These are phyloP conservation scores for Russula lepida DNA, from an alignment of 768 basidiomycete species.

Conservation along the genomic window DNA sequence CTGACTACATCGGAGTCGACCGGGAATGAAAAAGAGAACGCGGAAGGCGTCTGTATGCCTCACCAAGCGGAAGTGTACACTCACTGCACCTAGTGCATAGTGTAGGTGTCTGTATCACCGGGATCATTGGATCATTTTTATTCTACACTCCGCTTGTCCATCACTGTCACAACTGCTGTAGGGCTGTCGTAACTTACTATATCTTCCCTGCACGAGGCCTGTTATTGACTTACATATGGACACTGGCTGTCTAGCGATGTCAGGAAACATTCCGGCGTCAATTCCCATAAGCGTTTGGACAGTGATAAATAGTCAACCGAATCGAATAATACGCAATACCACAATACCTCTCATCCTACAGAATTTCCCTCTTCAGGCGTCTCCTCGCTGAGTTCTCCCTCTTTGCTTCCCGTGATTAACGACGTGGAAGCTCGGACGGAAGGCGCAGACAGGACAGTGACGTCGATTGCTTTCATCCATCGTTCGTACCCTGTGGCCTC, in stretches of 20 bases:
- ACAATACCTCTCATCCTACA: not conserved
- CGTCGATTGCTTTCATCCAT: not conserved
- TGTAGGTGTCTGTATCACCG: not conserved
- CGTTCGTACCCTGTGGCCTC: not conserved
- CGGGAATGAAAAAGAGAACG: not conserved
- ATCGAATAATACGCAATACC: not conserved
- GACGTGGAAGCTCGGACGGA: not conserved
- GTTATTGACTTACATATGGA: not conserved
- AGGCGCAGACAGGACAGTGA: not conserved
- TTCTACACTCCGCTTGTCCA: not conserved
- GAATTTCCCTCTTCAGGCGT: not conserved
- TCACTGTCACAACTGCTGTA: not conserved
- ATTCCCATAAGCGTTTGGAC: not conserved
- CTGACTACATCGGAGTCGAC: not conserved
- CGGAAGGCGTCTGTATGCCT: not conserved
- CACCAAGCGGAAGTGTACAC: not conserved
- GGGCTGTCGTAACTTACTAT: not conserved
- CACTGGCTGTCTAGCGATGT: too few species aligned
- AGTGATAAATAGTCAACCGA: not conserved
- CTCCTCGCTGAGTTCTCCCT: conserved; percentile 8
- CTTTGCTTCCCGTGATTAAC: not conserved
- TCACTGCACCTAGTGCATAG: not conserved
- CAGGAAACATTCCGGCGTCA: not conserved
- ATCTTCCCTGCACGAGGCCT: not conserved
- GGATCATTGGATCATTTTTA: not conserved